Percentiles rank a stretch among this genome's conserved stretches.
These are phyloP conservation scores for Elsinoe australis DNA, from an alignment of 2,329 filamentous ascomycete species.

Conservation along the genomic window DNA sequence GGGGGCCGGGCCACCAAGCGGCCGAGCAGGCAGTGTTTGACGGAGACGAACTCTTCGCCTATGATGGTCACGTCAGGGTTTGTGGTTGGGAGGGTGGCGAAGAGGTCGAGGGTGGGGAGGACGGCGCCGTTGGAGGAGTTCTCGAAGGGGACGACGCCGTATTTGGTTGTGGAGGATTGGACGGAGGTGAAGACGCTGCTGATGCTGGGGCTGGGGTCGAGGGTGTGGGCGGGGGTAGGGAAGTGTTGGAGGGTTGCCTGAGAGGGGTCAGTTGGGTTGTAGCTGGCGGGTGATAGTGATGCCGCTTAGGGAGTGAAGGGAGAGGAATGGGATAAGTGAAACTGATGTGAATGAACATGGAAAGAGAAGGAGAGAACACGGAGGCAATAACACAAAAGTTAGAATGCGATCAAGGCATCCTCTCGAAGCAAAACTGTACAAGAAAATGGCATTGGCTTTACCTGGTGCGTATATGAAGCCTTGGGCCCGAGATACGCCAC, in stretches of 20 bases:
- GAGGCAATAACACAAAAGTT: too few relatives aligned
- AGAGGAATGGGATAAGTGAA: too few relatives aligned
- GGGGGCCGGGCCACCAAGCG: conserved; percentile 19
- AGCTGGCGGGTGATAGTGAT: too few relatives aligned
- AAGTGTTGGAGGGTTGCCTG: conserved; percentile 44
- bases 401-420: too few relatives aligned
- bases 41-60: conserved; percentile 76
- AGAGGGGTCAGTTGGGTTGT: too few relatives aligned
- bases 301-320: too few relatives aligned
- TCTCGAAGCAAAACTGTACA: too few relatives aligned
- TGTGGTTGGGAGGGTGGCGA: conserved; percentile 62
- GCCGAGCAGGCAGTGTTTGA: conserved; percentile 81
- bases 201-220: conserved; percentile 41
- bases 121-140: conserved; percentile 95
- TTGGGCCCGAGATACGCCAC: conserved; percentile 56
- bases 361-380: too few relatives aligned
- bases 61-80: conserved; percentile 67
- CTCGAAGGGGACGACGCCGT: conserved; percentile 87
- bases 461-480: conserved; percentile 64
- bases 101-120: conserved; percentile 78
- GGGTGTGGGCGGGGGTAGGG: conserved; percentile 19
- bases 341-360: too few relatives aligned
- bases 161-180: conserved; percentile 55
- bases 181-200: conserved; percentile 72
- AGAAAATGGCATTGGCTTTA: background rate